Evolutionary conservation across 2,329 filamentous ascomycete genomes (phyloP).

Genomic region (Pezicula neosporulosa): DNA sequence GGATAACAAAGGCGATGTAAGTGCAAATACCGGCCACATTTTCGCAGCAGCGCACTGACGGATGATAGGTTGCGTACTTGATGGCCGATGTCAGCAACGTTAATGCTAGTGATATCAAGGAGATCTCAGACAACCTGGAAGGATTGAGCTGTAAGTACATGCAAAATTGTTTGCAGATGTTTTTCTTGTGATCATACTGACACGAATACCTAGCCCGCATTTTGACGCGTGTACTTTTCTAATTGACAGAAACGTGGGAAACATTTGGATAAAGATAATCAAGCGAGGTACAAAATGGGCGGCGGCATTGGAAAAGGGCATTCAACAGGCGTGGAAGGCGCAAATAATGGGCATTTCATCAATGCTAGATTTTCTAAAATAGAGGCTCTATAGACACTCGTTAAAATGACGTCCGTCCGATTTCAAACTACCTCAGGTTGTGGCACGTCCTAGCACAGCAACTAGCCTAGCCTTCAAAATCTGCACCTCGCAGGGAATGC

Average conservation of each 20-base stretch:
- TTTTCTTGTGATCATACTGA: constrained; percentile 1
- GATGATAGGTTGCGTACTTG: constrained; percentile 72
- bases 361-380: not conserved
- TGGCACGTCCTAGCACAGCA: too few relatives aligned
- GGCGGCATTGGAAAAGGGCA: constrained; percentile 7
- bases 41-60: constrained; percentile 13
- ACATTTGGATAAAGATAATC: constrained; percentile 2
- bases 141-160: constrained; percentile 66
- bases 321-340: constrained; percentile 19
- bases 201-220: constrained; percentile 31
- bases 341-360: not conserved
- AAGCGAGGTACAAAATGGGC: constrained; percentile 1
- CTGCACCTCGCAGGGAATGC: too few relatives aligned
- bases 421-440: too few relatives aligned
- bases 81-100: constrained; percentile 97
- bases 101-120: constrained; percentile 75
- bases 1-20: constrained; percentile 85
- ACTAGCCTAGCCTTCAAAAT: too few relatives aligned
- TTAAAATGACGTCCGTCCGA: too few relatives aligned
- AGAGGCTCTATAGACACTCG: too few relatives aligned
- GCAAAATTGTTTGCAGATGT: not conserved
- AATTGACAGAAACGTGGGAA: constrained; percentile 5
- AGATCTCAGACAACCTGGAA: constrained; percentile 80
- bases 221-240: constrained; percentile 33
- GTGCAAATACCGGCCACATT: constrained; percentile 18